These are phyloP conservation scores for Paraglomus occultum DNA, from an alignment of 192 early-diverging fungal species.

Conservation along the genomic window DNA sequence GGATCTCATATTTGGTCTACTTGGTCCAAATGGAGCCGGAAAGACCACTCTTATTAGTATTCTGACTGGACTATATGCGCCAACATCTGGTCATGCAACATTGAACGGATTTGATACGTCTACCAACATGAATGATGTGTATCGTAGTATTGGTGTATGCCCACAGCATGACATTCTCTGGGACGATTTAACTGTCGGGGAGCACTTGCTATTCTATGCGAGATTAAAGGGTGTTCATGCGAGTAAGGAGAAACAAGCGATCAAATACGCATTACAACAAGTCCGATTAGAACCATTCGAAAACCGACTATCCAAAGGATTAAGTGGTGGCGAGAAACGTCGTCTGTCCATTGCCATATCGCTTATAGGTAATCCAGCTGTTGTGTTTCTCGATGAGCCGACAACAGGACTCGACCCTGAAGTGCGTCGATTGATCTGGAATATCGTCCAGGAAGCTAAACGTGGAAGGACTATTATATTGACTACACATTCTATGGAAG, in stretches of 20 bases:
- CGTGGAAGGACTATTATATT: constrained; percentile 61
- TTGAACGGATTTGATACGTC: constrained; percentile 58
- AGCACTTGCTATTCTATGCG: constrained; percentile 73
- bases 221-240: constrained; percentile 62
- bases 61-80: constrained; percentile 63
- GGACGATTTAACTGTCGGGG: constrained; percentile 68
- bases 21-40: constrained; percentile 70
- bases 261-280: constrained; percentile 42
- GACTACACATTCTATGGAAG: constrained; percentile 79
- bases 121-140: constrained; percentile 52
- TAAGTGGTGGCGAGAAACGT: constrained; percentile 77
- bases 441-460: constrained; percentile 58
- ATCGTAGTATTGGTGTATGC: constrained; percentile 66
- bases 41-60: constrained; percentile 73
- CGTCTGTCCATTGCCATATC: constrained; percentile 74
- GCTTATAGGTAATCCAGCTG: constrained; percentile 61
- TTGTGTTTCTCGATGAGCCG: constrained; percentile 80
- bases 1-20: constrained; percentile 62
- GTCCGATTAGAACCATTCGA: constrained; percentile 57
- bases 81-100: constrained; percentile 53
- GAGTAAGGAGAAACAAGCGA: constrained; percentile 45
- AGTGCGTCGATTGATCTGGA: constrained; percentile 72
- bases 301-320: constrained; percentile 54
- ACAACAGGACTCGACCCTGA: constrained; percentile 78
- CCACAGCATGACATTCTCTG: constrained; percentile 75